phyloP scores from a whole-genome alignment of 768 basidiomycete species.

The Hirschioporus abietinus region DNA sequence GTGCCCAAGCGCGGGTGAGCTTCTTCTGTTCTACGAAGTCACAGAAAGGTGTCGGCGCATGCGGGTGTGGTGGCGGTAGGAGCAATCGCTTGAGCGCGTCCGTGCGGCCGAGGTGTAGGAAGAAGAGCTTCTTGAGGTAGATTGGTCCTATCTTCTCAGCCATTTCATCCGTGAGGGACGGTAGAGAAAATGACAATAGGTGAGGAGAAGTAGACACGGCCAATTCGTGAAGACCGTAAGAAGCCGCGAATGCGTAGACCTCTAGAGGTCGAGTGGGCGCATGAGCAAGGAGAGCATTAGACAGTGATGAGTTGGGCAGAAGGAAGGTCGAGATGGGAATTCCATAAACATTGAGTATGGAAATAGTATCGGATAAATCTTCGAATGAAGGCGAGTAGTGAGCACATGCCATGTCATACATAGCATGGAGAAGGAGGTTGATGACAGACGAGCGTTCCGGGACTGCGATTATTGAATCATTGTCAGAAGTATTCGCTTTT shows the following conservation, averaged over 20 bases:
- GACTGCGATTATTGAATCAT: slow-evolving; percentile 52
- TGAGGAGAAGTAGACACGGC: slow-evolving; percentile 73
- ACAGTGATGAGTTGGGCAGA: slow-evolving; percentile 51
- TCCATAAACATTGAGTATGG: slow-evolving; percentile 55
- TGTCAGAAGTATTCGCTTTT: slow-evolving; percentile 33
- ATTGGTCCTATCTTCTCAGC: slow-evolving; percentile 65
- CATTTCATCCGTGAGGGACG: slow-evolving; percentile 64
- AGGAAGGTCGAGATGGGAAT: slow-evolving; percentile 42
- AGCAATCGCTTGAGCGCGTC: slow-evolving; percentile 80
- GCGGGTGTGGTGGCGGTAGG: slow-evolving; percentile 67
- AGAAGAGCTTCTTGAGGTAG: slow-evolving; percentile 78
- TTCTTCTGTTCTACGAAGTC: slow-evolving; percentile 76
- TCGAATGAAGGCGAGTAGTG: slow-evolving; percentile 70
- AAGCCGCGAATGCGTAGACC: slow-evolving; percentile 66
- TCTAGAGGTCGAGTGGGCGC: slow-evolving; percentile 67
- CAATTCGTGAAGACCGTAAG: slow-evolving; percentile 62
- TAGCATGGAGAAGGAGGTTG: slow-evolving; percentile 67
- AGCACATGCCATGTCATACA: slow-evolving; percentile 68
- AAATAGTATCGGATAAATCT: slow-evolving; percentile 50
- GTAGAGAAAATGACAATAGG: slow-evolving; percentile 65
- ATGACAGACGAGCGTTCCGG: slow-evolving; percentile 56
- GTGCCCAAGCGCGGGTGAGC: slow-evolving; percentile 73
- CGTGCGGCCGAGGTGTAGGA: slow-evolving; percentile 75
- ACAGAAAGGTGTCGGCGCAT: slow-evolving; percentile 63
- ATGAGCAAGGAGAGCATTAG: slow-evolving; percentile 54